Conservation (phyloP, 345 rosid species). For the Limnanthes douglasii region DNA sequence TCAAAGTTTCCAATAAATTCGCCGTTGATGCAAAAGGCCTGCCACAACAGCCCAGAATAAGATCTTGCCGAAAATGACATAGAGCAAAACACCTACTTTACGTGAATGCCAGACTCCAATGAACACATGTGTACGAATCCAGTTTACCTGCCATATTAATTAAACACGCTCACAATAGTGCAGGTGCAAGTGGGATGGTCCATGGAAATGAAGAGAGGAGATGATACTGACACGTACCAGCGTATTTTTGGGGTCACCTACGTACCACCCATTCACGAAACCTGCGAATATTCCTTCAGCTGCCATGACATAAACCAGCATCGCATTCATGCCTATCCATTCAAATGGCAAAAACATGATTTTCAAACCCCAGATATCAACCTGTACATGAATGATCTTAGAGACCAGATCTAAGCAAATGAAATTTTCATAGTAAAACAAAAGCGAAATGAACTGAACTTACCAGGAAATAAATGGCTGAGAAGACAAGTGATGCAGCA, state of each 20-base stretch:
- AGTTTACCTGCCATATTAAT: slow-evolving; percentile 27
- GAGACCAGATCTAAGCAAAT: too few relatives aligned
- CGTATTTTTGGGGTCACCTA: slow-evolving; percentile 43
- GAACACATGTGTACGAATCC: slow-evolving; percentile 59
- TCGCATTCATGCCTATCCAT: slow-evolving; percentile 95
- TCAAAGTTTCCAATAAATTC: slow-evolving; percentile 73
- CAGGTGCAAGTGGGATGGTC: not conserved
- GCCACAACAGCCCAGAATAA: slow-evolving; percentile 53
- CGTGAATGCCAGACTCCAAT: slow-evolving; percentile 47
- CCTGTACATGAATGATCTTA: too few relatives aligned
- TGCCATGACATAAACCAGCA: slow-evolving; percentile 94
- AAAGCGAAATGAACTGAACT: slow-evolving; percentile 1
- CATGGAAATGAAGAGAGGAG: not conserved
- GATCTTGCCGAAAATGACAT: slow-evolving; percentile 67
- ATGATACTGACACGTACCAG: slow-evolving; percentile 23
- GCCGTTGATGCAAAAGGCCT: slow-evolving; percentile 34
- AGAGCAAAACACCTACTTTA: slow-evolving; percentile 43
- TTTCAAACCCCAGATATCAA: slow-evolving; percentile 39
- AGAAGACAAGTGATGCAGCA: slow-evolving; percentile 64
- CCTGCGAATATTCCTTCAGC: slow-evolving; percentile 85
- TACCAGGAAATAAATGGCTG: slow-evolving; percentile 54
- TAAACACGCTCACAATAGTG: not conserved
- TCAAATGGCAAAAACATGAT: slow-evolving; percentile 38
- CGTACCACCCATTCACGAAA: slow-evolving; percentile 85
- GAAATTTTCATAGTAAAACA: too few relatives aligned